phyloP scores from a whole-genome alignment of 2,329 filamentous ascomycete genomes.

The Lasiodiplodia sp. region DNA sequence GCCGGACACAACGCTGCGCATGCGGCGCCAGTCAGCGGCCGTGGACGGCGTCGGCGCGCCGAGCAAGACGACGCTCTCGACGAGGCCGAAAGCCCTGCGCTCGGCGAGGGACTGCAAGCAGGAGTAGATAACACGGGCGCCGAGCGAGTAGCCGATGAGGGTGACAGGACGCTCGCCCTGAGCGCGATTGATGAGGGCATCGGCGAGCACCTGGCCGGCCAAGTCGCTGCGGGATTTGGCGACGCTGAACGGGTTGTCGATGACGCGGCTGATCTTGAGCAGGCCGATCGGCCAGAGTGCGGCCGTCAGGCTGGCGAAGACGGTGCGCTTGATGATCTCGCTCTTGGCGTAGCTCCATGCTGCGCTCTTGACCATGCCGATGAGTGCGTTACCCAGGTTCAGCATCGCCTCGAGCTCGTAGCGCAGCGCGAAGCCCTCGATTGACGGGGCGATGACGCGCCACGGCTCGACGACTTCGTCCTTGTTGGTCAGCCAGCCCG shows the following conservation, averaged over 20 bases:
- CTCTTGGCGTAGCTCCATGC: constrained; percentile 81
- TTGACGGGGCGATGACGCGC: constrained; percentile 71
- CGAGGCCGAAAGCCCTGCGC: constrained; percentile 79
- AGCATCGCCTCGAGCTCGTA: constrained; percentile 83
- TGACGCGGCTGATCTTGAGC: constrained; percentile 59
- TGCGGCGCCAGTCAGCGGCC: constrained; percentile 74
- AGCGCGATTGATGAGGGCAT: constrained; percentile 80
- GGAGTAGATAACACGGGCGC: constrained; percentile 81
- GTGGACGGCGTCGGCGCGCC: constrained; percentile 80
- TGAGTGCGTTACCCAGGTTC: constrained; percentile 79
- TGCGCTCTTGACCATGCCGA: constrained; percentile 76
- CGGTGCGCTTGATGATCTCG: constrained; percentile 73
- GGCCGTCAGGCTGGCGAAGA: constrained; percentile 56
- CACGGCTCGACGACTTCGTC: constrained; percentile 78
- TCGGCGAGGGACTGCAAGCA: constrained; percentile 80
- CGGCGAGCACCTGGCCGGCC: constrained; percentile 79
- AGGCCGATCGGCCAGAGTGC: constrained; percentile 58
- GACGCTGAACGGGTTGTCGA: constrained; percentile 84
- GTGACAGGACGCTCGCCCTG: constrained; percentile 84
- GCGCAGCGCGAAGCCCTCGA: constrained; percentile 81
- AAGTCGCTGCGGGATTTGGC: constrained; percentile 80
- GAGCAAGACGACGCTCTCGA: constrained; percentile 84
- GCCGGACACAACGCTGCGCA: constrained; percentile 80
- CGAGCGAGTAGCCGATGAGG: constrained; percentile 81
- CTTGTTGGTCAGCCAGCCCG: constrained; percentile 78